Evolutionary conservation across 495 filamentous ascomycete genomes (phyloP).

Genomic region (Penicillium arizonense): DNA sequence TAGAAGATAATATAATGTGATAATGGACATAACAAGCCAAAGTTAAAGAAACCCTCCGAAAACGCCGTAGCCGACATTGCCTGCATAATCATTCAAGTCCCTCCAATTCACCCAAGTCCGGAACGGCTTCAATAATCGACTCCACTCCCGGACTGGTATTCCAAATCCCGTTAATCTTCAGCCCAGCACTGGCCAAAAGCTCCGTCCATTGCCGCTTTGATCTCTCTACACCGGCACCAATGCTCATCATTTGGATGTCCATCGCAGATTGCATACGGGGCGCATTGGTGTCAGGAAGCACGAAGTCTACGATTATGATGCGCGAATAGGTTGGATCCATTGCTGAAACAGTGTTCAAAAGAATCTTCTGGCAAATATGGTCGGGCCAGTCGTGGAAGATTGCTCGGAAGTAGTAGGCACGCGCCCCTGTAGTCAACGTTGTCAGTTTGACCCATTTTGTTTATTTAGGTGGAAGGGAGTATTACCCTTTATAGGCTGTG

Average conservation of each 20-base stretch:
- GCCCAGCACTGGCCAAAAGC: constrained; percentile 23
- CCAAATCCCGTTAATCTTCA: constrained; percentile 30
- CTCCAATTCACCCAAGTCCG: constrained; percentile 13
- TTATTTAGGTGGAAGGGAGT: neutral
- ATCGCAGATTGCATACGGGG: constrained; percentile 27
- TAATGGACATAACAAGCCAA: neutral
- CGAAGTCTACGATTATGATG: constrained; percentile 30
- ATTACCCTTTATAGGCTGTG: constrained; percentile 12
- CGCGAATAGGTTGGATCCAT: constrained; percentile 29
- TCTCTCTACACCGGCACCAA: constrained; percentile 33
- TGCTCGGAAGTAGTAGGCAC: constrained; percentile 43
- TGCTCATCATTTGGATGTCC: constrained; percentile 39
- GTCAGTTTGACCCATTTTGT: neutral
- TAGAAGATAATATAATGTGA: neutral
- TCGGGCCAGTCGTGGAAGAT: constrained; percentile 50
- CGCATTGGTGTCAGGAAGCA: constrained; percentile 26
- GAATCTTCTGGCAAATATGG: constrained; percentile 26
- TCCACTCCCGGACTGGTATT: constrained; percentile 26
- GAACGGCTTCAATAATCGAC: constrained; percentile 26
- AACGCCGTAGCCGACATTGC: neutral
- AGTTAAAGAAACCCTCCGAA: neutral
- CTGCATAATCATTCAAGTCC: neutral
- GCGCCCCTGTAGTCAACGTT: constrained; percentile 19
- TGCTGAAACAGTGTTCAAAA: constrained; percentile 21
- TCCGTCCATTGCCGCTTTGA: constrained; percentile 30